phyloP scores from a whole-genome alignment of 768 basidiomycete genomes.

The Aureoboletus auriporus region DNA sequence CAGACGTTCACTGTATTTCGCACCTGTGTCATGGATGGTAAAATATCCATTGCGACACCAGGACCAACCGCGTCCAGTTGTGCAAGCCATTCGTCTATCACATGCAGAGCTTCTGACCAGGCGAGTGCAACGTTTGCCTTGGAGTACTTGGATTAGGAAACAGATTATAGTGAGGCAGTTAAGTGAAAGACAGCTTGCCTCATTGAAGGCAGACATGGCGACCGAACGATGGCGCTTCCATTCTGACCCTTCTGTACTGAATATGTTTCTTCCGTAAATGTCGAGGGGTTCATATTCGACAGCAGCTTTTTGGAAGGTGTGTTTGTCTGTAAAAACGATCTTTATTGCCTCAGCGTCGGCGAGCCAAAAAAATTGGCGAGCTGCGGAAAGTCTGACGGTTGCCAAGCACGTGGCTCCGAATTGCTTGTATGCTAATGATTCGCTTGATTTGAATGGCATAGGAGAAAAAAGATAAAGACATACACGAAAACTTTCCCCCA shows the following conservation, averaged over 20 bases:
- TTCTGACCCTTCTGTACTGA: conserved; percentile 38
- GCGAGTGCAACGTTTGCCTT: conserved; percentile 47
- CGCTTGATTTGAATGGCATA: conserved; percentile 4
- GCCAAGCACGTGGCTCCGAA: conserved; percentile 38
- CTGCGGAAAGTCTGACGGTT: conserved; percentile 30
- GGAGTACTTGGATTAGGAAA: neutral
- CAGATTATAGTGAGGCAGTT: no score
- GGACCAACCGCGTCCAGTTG: conserved; percentile 27
- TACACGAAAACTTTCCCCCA: conserved; percentile 35
- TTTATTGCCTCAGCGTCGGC: conserved; percentile 43
- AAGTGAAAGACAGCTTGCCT: conserved; percentile 25
- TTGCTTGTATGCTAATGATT: conserved; percentile 10
- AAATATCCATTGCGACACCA: conserved; percentile 19
- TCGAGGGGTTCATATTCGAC: conserved; percentile 39
- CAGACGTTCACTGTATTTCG: neutral
- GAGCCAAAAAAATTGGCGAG: conserved; percentile 37
- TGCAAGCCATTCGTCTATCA: conserved; percentile 41
- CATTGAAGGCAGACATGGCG: conserved; percentile 48
- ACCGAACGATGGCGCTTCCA: conserved; percentile 47
- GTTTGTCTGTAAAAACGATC: conserved; percentile 28
- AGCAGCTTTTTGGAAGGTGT: conserved; percentile 38
- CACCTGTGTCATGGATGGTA: conserved; percentile 14
- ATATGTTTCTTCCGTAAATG: conserved; percentile 43
- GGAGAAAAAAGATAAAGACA: conserved; percentile 3
- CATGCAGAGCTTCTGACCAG: conserved; percentile 41